Base-by-base conservation (phyloP, 2,329 filamentous ascomycete species). In the Penicillium vulpinum region DNA sequence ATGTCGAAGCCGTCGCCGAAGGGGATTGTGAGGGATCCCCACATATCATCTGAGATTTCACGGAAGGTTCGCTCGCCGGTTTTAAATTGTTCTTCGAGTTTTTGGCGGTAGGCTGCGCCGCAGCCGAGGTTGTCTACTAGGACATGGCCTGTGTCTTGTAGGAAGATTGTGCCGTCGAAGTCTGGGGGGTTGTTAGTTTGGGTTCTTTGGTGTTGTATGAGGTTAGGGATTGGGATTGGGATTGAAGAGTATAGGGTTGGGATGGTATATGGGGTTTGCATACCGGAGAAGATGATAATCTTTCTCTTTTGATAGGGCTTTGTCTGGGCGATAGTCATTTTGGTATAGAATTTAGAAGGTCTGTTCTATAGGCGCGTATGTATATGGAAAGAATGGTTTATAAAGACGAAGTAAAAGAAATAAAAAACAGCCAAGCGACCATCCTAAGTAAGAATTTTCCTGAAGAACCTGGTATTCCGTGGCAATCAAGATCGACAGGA, bases 111-210 rank as follows among this genome's bases (percentile, higher is more conserved):
- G 59, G 81, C 77, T 22, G 78, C 74, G 28, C 86, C 86, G 71
- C 85, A 88, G 50, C 87, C 86, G 62, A 86, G 81, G 64, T 79
- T 79, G 69, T 88, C 85, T 72, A 88, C 87, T 48, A 89, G 82
- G 62, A 88, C 81, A 69, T 89, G 86, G 43, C 87, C 87, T 2
- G 84, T 88, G 64, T 88, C 85, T 78, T 88, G 85, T 80, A 87
- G 86, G 77, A 88, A 88, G 61, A 89, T 89, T 4, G 86, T 89
- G 60, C 86, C 86, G 70, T 89, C 86, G 64, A 89, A 89, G 72
- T 89, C 85, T 87, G 57, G 29, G 29, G 16, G 9, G 2, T 8
- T 21, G 50, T 59, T 45, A 46, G 41, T 45, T 26, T 26, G 5
- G 31, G 28, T 33, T 35, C 11, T 39, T 15, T 40, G 21, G 24